These are phyloP conservation scores for Colletotrichum endophyticum DNA, from an alignment of 2,329 filamentous ascomycete species.

Conservation along the genomic window DNA sequence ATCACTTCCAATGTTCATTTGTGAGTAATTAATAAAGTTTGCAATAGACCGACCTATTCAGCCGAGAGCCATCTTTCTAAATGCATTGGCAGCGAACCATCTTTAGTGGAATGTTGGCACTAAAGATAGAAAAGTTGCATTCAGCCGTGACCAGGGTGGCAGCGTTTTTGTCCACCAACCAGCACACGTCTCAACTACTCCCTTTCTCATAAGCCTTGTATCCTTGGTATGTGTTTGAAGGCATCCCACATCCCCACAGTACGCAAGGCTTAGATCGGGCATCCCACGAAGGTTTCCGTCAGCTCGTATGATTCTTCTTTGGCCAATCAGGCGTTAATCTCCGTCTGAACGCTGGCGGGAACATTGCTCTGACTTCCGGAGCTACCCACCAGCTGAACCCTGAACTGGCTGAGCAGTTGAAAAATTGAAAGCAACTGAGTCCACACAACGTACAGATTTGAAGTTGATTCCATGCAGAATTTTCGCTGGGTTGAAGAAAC, in stretches of 20 bases:
- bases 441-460: neutral
- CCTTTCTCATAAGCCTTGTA: neutral
- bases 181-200: neutral
- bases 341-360: neutral
- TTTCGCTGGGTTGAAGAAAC: neutral
- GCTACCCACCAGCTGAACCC: neutral
- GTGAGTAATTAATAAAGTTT: neutral
- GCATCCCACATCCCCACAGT: neutral
- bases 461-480: neutral
- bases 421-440: neutral
- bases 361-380: neutral
- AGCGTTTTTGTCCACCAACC: neutral
- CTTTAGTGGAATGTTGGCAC: neutral
- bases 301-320: neutral
- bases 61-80: neutral
- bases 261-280: neutral
- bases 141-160: neutral
- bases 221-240: neutral
- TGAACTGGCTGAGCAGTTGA: neutral
- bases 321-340: neutral
- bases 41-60: fast-evolving
- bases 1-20: fast-evolving
- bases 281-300: neutral
- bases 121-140: neutral
- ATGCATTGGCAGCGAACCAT: neutral